These are phyloP conservation scores for Singerocomus inundabilis DNA, from an alignment of 1,284 basidiomycete species.

Conservation along the genomic window DNA sequence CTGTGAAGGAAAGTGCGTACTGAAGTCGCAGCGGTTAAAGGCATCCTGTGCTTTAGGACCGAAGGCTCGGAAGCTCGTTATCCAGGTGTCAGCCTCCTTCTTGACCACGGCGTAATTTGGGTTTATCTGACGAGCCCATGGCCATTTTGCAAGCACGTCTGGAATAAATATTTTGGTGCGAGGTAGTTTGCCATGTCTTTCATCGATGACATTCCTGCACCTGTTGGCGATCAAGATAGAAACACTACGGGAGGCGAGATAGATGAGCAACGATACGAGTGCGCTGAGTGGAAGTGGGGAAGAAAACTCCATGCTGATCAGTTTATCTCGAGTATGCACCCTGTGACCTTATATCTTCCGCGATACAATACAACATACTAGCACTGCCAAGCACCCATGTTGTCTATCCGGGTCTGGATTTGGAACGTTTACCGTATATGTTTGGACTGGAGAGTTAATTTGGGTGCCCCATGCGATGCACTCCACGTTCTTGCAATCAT, in stretches of 20 bases:
- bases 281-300: background rate
- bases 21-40: slow-evolving; percentile 19
- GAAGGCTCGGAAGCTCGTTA: slow-evolving; percentile 17
- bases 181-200: background rate
- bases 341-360: slow-evolving; percentile 1
- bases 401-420: background rate
- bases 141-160: slow-evolving; percentile 19
- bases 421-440: too few relatives aligned
- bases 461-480: too few relatives aligned
- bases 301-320: slow-evolving; percentile 7
- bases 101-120: slow-evolving; percentile 12
- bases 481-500: too few relatives aligned
- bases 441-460: too few relatives aligned
- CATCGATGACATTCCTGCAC: background rate
- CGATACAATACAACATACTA: too few relatives aligned
- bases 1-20: slow-evolving; percentile 1
- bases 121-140: slow-evolving; percentile 17
- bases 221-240: background rate
- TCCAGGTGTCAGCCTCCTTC: slow-evolving; percentile 13
- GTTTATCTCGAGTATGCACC: background rate
- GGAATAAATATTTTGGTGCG: slow-evolving; percentile 14
- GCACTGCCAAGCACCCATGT: background rate
- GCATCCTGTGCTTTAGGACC: slow-evolving; percentile 16
- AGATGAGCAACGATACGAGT: background rate
- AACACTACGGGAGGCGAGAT: background rate